phyloP scores from a whole-genome alignment of 768 basidiomycete genomes.

The Tremella mesenterica region DNA sequence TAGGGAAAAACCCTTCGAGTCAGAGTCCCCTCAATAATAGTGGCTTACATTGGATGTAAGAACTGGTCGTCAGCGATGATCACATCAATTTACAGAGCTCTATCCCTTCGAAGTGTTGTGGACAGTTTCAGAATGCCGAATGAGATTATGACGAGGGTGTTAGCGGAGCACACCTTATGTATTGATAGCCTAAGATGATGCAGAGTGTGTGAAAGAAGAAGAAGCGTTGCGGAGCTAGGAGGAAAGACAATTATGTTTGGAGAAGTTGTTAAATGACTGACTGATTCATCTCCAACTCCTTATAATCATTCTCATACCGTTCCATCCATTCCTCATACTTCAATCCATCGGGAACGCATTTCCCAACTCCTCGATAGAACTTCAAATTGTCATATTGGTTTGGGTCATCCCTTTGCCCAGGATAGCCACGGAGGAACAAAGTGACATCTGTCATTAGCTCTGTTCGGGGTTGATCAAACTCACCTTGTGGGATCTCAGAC shows the following conservation, averaged over 20 bases:
- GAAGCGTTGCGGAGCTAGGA: too few relatives aligned
- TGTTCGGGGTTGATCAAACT: background rate
- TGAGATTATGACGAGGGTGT: too few relatives aligned
- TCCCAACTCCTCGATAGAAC: constrained; percentile 23
- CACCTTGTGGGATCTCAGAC: background rate
- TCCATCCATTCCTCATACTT: constrained; percentile 28
- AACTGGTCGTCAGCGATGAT: constrained; percentile 11
- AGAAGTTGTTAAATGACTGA: constrained; percentile 8
- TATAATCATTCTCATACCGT: constrained; percentile 16
- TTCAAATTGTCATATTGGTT: constrained; percentile 11
- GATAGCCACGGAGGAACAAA: constrained; percentile 21
- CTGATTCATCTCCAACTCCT: constrained; percentile 36
- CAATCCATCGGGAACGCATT: constrained; percentile 18
- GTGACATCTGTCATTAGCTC: constrained; percentile 16
- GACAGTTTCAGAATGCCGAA: too few relatives aligned
- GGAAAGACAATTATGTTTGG: too few relatives aligned
- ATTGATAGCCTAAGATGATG: too few relatives aligned
- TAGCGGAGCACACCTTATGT: too few relatives aligned
- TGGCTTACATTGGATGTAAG: constrained; percentile 29
- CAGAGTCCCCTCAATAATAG: background rate
- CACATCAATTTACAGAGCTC: background rate
- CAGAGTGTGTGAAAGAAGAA: too few relatives aligned
- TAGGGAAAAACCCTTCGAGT: constrained; percentile 37
- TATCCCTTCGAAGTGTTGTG: background rate
- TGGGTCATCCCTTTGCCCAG: constrained; percentile 3